These are phyloP conservation scores for Thielaviopsis punctulata DNA, from an alignment of 2,329 filamentous ascomycete species.

Conservation along the genomic window DNA sequence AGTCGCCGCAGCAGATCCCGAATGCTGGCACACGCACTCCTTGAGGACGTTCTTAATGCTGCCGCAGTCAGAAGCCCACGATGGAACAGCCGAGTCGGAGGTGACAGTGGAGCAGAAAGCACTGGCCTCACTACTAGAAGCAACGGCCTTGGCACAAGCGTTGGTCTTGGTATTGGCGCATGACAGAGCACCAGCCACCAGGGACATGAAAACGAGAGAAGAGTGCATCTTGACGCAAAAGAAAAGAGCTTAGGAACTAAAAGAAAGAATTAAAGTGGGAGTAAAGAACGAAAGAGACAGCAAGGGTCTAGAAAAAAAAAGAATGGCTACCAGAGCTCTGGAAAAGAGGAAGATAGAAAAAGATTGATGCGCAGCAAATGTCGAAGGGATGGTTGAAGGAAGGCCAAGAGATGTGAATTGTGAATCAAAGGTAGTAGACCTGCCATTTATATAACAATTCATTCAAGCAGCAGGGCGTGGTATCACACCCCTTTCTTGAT, in stretches of 20 bases:
- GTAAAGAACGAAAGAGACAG: neutral
- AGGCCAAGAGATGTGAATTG: too few relatives aligned
- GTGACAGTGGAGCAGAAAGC: conserved; percentile 15
- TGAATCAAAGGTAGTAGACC: too few relatives aligned
- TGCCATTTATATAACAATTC: conserved; percentile 2
- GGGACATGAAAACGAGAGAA: conserved; percentile 6
- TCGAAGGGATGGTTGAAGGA: too few relatives aligned
- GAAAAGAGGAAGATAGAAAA: neutral
- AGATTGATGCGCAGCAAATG: conserved; percentile 6
- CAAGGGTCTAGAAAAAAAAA: neutral
- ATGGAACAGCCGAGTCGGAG: conserved; percentile 16
- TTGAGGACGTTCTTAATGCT: conserved; percentile 18
- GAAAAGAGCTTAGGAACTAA: neutral
- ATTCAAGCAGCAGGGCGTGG: too few relatives aligned
- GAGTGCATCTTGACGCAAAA: conserved; percentile 10
- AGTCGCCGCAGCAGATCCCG: conserved; percentile 1
- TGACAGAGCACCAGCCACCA: conserved; percentile 7
- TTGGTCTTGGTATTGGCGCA: conserved; percentile 12
- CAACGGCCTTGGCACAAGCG: conserved; percentile 13
- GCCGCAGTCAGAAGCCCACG: conserved; percentile 18
- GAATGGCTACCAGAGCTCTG: conserved; percentile 10
- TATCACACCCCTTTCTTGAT: neutral
- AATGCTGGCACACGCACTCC: conserved; percentile 19
- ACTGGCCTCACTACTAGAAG: conserved; percentile 12
- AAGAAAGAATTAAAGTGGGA: neutral